Evolutionary conservation across 495 filamentous ascomycete species (phyloP), one percentile per base, ranked within the genome.

Genomic region (Penicillium pancosmium): DNA sequence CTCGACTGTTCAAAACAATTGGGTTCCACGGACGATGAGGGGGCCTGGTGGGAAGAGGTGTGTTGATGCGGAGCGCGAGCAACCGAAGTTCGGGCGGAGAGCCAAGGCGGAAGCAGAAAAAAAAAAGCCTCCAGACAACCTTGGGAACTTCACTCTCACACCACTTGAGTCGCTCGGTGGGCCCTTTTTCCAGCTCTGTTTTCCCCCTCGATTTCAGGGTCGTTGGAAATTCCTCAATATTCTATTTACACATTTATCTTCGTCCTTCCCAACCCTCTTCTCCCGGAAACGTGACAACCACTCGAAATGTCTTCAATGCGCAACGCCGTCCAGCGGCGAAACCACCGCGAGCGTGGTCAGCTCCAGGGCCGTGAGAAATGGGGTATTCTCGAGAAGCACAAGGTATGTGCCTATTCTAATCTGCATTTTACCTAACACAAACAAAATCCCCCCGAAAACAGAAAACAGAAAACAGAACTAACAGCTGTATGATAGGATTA

Each of bases 381-480:
- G 81, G 91, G 91, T 57, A 79, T 96, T 16, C 84, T 95, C 54
- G 92, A 95, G 69, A 95, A 96, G 78, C 90, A 91, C 80, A 93
- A 93, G 78, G 88, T 89, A 38, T 13, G 64, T 67, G 52, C 16
- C 27, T 1, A 33, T 27, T 50, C 25, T n/a, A 4, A n/a, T 50
- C 8, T n/a, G 7, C 5, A 7, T 25, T 2, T 33, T 23, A 59
- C 2, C 19, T 48, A 23, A 1, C 9, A 27, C 3, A 27, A 25
- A 27, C 5, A n/a, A 15, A 11, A 5, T 19, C n/a, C 3, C 1
- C 46, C 34, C 11, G 38, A 31, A 31, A 23, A 23, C 23, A 23
- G 23, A 23, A 31, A 23, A 23, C 23, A 23, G 23, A 23, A 55
- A 56, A 52, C n/a, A 44, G 57, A 53, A 52, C 56, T 69, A 64